These are phyloP conservation scores for Alternaria sp. DNA, from an alignment of 2,329 filamentous ascomycete genomes.

Conservation along the genomic window DNA sequence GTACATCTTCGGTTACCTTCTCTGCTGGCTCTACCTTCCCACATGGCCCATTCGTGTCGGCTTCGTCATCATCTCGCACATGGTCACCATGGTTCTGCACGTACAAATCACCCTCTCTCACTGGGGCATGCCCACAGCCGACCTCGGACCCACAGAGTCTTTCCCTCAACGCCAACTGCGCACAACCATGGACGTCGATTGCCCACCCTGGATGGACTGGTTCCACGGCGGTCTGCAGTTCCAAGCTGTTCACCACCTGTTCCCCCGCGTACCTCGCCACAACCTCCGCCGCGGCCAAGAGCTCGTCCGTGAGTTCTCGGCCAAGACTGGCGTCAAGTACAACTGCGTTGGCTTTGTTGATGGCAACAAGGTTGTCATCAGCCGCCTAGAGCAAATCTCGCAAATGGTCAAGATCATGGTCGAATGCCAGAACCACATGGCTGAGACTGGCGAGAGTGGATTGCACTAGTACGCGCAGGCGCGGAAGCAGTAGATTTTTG, in stretches of 20 bases:
- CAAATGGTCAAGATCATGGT: slow-evolving; percentile 71
- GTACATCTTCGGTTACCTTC: slow-evolving; percentile 83
- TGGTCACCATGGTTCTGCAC: slow-evolving; percentile 81
- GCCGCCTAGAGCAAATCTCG: slow-evolving; percentile 77
- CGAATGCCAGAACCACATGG: slow-evolving; percentile 49
- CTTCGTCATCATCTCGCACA: slow-evolving; percentile 81
- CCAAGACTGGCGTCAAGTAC: slow-evolving; percentile 83
- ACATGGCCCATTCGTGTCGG: slow-evolving; percentile 71
- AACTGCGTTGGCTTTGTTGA: slow-evolving; percentile 84
- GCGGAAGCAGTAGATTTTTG: neutral
- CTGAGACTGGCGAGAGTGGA: slow-evolving; percentile 47
- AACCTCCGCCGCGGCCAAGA: slow-evolving; percentile 78
- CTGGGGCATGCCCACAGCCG: slow-evolving; percentile 91
- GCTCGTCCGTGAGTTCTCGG: slow-evolving; percentile 80
- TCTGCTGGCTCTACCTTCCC: slow-evolving; percentile 76
- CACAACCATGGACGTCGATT: slow-evolving; percentile 93
- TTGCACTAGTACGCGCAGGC: slow-evolving; percentile 27
- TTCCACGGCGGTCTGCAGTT: slow-evolving; percentile 90
- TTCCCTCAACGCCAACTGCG: slow-evolving; percentile 91
- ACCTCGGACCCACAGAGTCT: slow-evolving; percentile 82
- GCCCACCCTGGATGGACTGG: slow-evolving; percentile 85
- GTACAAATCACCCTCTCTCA: slow-evolving; percentile 91
- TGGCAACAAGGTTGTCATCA: slow-evolving; percentile 81
- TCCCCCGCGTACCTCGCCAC: slow-evolving; percentile 81
- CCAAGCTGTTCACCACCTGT: slow-evolving; percentile 87